Conservation (phyloP, 2,329 filamentous ascomycete genomes). For the Fusarium kyushuense region DNA sequence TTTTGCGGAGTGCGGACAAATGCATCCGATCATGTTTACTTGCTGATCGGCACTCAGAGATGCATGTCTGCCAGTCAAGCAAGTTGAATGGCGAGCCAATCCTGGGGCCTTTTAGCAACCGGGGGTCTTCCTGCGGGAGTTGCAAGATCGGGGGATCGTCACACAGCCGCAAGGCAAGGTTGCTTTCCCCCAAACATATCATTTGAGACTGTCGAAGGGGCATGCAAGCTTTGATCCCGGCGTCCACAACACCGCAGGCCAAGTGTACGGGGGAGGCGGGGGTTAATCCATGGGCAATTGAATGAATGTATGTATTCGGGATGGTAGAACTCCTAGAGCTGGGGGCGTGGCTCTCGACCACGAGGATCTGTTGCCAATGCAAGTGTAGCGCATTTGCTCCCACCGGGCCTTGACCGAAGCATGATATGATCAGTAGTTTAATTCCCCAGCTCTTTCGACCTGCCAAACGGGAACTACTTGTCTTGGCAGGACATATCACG, state of each 20-base stretch:
- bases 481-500: conserved; percentile 35
- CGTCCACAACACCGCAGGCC: conserved; percentile 27
- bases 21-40: conserved; percentile 21
- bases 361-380: not conserved
- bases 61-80: conserved; percentile 17
- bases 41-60: conserved; percentile 29
- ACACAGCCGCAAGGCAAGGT: conserved; percentile 40
- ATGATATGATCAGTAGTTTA: conserved; percentile 34
- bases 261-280: conserved; percentile 29
- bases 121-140: conserved; percentile 36
- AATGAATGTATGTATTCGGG: conserved; percentile 8
- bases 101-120: conserved; percentile 5
- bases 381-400: not conserved
- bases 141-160: conserved; percentile 45
- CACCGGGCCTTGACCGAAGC: conserved; percentile 3
- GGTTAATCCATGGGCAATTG: conserved; percentile 7
- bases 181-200: conserved; percentile 22
- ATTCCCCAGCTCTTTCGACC: conserved; percentile 27
- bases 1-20: conserved; percentile 18
- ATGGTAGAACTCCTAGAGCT: conserved; percentile 15
- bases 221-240: conserved; percentile 42
- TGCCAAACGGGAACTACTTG: conserved; percentile 40
- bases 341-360: conserved; percentile 15
- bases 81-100: conserved; percentile 33
- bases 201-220: conserved; percentile 34